Percentiles rank a stretch among this genome's conserved stretches.
Evolutionary conservation across 2,329 filamentous ascomycete species (phyloP).

Genomic region (Arachnopeziza araneosa): DNA sequence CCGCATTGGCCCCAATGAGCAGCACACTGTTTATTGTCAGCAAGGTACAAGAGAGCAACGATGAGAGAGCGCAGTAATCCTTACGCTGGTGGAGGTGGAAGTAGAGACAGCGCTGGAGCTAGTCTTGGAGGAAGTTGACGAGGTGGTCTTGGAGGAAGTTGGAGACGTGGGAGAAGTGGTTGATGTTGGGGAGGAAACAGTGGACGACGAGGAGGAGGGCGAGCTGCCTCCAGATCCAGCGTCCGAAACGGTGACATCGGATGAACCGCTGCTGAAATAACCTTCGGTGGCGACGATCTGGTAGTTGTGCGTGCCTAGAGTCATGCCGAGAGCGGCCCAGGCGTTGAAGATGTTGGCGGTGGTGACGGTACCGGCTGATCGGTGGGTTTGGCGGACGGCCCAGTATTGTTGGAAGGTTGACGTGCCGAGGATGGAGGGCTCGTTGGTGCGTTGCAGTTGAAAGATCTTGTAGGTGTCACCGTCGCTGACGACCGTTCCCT

Average conservation of each 20-base stretch:
- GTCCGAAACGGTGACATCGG: not conserved
- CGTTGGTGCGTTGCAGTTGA: slow-evolving; percentile 32
- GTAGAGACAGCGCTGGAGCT: not conserved
- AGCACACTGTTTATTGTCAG: not conserved
- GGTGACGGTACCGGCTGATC: slow-evolving; percentile 44
- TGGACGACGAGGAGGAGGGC: not conserved
- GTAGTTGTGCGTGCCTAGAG: slow-evolving; percentile 42
- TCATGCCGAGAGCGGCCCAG: slow-evolving; percentile 42
- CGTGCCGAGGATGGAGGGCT: slow-evolving; percentile 42
- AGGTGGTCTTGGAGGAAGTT: not conserved
- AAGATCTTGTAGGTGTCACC: slow-evolving; percentile 46
- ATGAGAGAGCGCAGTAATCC: not conserved
- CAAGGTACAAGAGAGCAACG: not conserved
- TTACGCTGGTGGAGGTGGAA: not conserved
- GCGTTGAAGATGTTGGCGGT: slow-evolving; percentile 46
- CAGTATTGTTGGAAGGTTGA: slow-evolving; percentile 47
- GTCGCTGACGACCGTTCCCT: slow-evolving; percentile 45
- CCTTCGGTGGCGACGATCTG: slow-evolving; percentile 37
- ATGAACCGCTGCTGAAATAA: not conserved
- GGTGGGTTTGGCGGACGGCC: slow-evolving; percentile 44
- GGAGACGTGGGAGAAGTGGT: not conserved
- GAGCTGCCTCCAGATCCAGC: not conserved
- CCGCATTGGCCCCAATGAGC: not conserved
- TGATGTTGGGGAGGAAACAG: not conserved
- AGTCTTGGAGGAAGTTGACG: not conserved